Evolutionary conservation across 441 rosid genomes (phyloP).

Genomic region (Gossypium lobatum): DNA sequence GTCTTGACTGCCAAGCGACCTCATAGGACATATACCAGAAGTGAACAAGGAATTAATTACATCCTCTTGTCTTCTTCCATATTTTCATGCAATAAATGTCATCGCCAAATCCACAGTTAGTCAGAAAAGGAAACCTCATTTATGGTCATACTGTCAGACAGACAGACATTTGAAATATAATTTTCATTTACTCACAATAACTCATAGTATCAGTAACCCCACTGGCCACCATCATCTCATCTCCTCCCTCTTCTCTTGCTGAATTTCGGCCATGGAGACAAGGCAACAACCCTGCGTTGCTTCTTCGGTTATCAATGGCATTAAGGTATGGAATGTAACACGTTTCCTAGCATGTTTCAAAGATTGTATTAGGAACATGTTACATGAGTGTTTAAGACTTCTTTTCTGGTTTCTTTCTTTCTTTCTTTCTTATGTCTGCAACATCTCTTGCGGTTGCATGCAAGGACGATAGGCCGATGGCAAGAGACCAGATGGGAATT

Average conservation of each 20-base stretch:
- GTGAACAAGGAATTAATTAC: background rate
- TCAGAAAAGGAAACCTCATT: background rate
- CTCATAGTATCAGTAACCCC: background rate
- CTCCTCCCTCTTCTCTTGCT: background rate
- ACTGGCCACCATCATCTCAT: background rate
- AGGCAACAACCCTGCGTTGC: background rate
- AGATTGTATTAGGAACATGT: background rate
- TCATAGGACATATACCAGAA: no score
- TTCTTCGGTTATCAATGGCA: background rate
- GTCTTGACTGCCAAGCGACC: background rate
- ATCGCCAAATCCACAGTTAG: background rate
- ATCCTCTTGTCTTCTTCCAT: background rate
- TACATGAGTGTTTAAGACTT: no score
- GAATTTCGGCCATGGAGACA: background rate
- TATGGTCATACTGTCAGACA: background rate
- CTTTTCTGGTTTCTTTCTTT: background rate
- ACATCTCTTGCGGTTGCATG: background rate
- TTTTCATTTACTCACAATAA: background rate
- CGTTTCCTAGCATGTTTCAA: background rate
- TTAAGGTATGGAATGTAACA: background rate
- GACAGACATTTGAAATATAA: background rate
- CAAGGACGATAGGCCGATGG: slow-evolving; percentile 2
- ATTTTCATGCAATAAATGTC: background rate
- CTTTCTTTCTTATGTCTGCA: background rate
- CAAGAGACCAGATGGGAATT: background rate